Conservation (phyloP, 148 eudicot species). For the Chenopodium formosanum region DNA sequence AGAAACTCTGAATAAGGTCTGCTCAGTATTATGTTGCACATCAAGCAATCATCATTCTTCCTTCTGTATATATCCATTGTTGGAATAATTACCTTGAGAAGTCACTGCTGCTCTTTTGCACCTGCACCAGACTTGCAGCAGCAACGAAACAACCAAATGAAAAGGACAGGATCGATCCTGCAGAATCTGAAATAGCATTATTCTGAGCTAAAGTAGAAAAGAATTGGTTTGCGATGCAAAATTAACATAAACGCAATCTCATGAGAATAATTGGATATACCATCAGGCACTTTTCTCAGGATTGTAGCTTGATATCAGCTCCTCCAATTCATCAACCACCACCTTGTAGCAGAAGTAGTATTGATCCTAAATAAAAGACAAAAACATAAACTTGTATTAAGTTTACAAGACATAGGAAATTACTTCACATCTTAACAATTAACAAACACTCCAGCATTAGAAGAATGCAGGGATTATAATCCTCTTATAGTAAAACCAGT, state of each 20-base stretch:
- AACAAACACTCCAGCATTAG: not conserved
- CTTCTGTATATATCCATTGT: not conserved
- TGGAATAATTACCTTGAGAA: not conserved
- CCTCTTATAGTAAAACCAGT: not conserved
- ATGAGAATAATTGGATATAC: slow-evolving; percentile 15
- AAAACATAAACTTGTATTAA: not conserved
- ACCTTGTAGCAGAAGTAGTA: slow-evolving; percentile 69
- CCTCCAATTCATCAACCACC: slow-evolving; percentile 72
- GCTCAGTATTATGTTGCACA: not conserved
- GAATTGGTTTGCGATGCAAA: not conserved
- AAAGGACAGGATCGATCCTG: not conserved
- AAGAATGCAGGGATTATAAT: not conserved
- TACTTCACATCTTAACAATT: not conserved
- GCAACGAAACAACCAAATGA: not conserved
- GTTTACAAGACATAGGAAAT: not conserved
- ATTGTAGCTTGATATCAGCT: slow-evolving; percentile 48
- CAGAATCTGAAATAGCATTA: not conserved
- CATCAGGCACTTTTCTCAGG: slow-evolving; percentile 27
- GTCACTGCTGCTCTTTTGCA: not conserved
- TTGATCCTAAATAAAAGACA: slow-evolving; percentile 56
- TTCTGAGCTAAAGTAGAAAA: not conserved
- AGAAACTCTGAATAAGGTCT: not conserved
- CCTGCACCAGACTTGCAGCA: not conserved
- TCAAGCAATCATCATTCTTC: not conserved
- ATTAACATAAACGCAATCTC: not conserved